A percentile compares a stretch with the other conserved stretches of the same genome.
Conservation (phyloP, 441 rosid genomes). For the Isatis lusitanica region DNA sequence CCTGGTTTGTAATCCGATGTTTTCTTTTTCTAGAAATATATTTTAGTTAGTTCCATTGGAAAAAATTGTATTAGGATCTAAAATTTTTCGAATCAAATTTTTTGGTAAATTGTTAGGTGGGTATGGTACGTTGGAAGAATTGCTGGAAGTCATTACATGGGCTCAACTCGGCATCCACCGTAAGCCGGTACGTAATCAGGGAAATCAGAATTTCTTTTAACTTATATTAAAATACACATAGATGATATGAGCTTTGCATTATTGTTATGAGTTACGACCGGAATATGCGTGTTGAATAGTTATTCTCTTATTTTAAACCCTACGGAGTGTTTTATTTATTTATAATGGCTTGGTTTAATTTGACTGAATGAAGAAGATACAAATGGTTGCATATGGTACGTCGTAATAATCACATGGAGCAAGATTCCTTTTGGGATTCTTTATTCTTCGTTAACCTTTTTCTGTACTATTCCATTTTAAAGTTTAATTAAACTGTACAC, state of each 20-base stretch:
- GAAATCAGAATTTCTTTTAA: background rate
- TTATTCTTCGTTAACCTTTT: slow-evolving; percentile 14
- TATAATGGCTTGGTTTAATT: background rate
- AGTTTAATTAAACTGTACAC: background rate
- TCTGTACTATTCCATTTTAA: background rate
- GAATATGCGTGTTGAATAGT: slow-evolving; percentile 34
- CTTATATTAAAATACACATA: background rate
- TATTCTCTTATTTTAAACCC: slow-evolving; percentile 4
- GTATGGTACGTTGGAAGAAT: slow-evolving; percentile 73
- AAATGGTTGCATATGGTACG: slow-evolving; percentile 36
- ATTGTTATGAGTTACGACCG: slow-evolving; percentile 31
- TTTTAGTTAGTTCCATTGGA: background rate
- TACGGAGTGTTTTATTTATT: background rate
- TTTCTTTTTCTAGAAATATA: background rate
- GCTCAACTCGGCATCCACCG: slow-evolving; percentile 76
- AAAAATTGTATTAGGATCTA: background rate
- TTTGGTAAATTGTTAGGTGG: slow-evolving; percentile 48
- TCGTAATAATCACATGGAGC: slow-evolving; percentile 31
- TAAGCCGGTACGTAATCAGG: slow-evolving; percentile 54
- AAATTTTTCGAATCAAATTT: background rate
- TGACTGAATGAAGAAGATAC: slow-evolving; percentile 19
- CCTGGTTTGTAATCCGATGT: slow-evolving; percentile 50
- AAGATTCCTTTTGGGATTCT: slow-evolving; percentile 28
- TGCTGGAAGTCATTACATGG: slow-evolving; percentile 79
- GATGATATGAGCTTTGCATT: slow-evolving; percentile 13